Percentiles rank a stretch among this genome's conserved stretches.
Conservation (phyloP, 2,329 filamentous ascomycete genomes). For the Aaosphaeria arxii region DNA sequence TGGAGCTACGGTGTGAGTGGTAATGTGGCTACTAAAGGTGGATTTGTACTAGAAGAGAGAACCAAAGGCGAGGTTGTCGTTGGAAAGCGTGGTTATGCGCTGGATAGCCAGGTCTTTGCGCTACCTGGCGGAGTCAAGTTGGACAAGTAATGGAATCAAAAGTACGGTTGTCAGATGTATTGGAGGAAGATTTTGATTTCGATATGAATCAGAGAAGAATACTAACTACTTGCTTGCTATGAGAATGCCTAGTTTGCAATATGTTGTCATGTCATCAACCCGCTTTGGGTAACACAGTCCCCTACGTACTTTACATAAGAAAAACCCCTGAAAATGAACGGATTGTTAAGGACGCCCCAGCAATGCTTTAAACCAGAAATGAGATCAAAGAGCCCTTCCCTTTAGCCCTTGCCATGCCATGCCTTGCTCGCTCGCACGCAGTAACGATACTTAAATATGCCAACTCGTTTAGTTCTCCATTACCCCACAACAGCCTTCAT, state of each 20-base stretch:
- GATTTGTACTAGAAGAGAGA: conserved; percentile 41
- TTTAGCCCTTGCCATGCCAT: too few relatives aligned
- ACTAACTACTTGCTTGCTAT: neutral
- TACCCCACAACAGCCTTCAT: conserved; percentile 76
- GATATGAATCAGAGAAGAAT: neutral
- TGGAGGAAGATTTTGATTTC: neutral
- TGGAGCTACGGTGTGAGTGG: conserved; percentile 48
- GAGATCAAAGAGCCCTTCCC: too few relatives aligned
- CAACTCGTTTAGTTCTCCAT: too few relatives aligned
- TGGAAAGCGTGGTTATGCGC: conserved; percentile 35
- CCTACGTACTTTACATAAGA: neutral
- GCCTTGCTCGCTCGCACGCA: too few relatives aligned
- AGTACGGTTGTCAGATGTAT: neutral
- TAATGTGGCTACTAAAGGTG: conserved; percentile 39
- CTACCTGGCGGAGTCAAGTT: conserved; percentile 41
- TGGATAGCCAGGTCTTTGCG: conserved; percentile 47
- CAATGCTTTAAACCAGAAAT: too few relatives aligned
- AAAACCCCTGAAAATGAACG: too few relatives aligned
- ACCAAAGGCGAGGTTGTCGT: conserved; percentile 13
- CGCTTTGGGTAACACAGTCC: neutral
- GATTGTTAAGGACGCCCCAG: too few relatives aligned
- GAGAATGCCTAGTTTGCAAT: neutral
- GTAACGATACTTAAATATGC: too few relatives aligned
- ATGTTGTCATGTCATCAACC: neutral
- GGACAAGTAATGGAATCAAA: conserved; percentile 3